Conservation (phyloP, 2,329 filamentous ascomycete genomes). For the Lithohypha guttulata region DNA sequence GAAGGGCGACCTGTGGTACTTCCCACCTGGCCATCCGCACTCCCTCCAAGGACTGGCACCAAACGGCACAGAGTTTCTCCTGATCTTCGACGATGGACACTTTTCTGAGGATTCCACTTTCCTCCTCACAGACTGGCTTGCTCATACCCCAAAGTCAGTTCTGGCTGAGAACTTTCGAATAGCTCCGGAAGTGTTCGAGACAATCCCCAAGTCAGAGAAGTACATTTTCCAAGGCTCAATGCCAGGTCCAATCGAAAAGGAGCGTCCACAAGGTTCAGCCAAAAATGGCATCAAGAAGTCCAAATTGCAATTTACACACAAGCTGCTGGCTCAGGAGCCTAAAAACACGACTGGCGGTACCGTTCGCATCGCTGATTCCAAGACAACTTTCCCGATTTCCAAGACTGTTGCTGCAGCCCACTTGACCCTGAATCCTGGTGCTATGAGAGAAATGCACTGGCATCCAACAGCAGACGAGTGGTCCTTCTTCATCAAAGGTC, state of each 20-base stretch:
- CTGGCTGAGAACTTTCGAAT: constrained; percentile 67
- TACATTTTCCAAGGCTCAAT: constrained; percentile 66
- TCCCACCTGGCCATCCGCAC: constrained; percentile 66
- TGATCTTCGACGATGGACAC: constrained; percentile 50
- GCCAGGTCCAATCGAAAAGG: constrained; percentile 54
- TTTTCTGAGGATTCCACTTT: constrained; percentile 60
- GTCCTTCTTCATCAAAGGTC: constrained; percentile 66
- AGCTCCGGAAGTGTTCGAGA: constrained; percentile 56
- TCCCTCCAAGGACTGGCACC: constrained; percentile 59
- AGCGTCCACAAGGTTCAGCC: constrained; percentile 48
- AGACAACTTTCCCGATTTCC: constrained; percentile 59
- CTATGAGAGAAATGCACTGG: constrained; percentile 73
- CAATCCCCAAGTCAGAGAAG: constrained; percentile 54
- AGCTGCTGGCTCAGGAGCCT: constrained; percentile 59
- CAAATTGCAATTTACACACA: constrained; percentile 58
- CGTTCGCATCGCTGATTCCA: constrained; percentile 64
- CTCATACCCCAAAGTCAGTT: constrained; percentile 61
- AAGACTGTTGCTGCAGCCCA: constrained; percentile 63
- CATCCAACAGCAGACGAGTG: constrained; percentile 70
- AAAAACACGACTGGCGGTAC: constrained; percentile 56
- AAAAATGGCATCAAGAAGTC: constrained; percentile 49
- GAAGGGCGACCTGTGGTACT: constrained; percentile 72
- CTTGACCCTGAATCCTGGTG: constrained; percentile 59
- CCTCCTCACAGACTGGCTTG: constrained; percentile 57
- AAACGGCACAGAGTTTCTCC: constrained; percentile 55